phyloP scores from a whole-genome alignment of 169 alveolate genomes.

The Eimeria nieschulzi region DNA sequence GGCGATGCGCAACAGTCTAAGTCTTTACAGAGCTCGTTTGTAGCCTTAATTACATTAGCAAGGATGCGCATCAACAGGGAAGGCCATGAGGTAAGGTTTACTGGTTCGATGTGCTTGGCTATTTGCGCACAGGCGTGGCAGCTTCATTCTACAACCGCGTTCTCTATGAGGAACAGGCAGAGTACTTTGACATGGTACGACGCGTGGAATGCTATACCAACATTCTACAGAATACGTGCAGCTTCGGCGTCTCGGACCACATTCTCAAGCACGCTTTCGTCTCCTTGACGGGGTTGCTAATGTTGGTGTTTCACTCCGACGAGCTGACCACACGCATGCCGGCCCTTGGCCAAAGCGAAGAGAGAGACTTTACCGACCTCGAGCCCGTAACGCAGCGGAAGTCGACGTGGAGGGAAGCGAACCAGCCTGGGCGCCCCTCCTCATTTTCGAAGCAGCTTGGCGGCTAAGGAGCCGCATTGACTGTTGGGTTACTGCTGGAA shows the following conservation, averaged over 20 bases:
- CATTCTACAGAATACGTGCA: slow-evolving; percentile 87
- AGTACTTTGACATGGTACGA: slow-evolving; percentile 90
- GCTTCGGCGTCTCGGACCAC: slow-evolving; percentile 84
- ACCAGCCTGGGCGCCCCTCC: slow-evolving; percentile 36
- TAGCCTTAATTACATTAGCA: too few species aligned
- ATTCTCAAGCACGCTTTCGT: slow-evolving; percentile 82
- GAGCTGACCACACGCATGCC: slow-evolving; percentile 72
- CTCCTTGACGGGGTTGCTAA: slow-evolving; percentile 76
- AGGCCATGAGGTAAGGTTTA: too few species aligned
- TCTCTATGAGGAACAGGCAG: slow-evolving; percentile 90
- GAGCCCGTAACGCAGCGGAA: slow-evolving; percentile 60
- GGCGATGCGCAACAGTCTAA: too few species aligned
- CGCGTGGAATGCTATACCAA: slow-evolving; percentile 89
- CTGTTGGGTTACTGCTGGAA: too few species aligned
- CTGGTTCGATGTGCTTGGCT: slow-evolving; percentile 88
- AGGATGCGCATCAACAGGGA: too few species aligned
- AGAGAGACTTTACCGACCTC: slow-evolving; percentile 41
- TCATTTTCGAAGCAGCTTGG: slow-evolving; percentile 26
- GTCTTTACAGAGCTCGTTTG: too few species aligned
- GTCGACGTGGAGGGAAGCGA: slow-evolving; percentile 54
- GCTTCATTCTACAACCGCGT: slow-evolving; percentile 87
- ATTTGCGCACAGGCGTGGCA: slow-evolving; percentile 91
- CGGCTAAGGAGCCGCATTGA: not conserved
- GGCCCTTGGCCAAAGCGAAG: slow-evolving; percentile 67
- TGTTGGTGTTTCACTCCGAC: slow-evolving; percentile 71